These are phyloP conservation scores for Solanum rostratum DNA, from an alignment of 257 asterid genomes.

Conservation along the genomic window DNA sequence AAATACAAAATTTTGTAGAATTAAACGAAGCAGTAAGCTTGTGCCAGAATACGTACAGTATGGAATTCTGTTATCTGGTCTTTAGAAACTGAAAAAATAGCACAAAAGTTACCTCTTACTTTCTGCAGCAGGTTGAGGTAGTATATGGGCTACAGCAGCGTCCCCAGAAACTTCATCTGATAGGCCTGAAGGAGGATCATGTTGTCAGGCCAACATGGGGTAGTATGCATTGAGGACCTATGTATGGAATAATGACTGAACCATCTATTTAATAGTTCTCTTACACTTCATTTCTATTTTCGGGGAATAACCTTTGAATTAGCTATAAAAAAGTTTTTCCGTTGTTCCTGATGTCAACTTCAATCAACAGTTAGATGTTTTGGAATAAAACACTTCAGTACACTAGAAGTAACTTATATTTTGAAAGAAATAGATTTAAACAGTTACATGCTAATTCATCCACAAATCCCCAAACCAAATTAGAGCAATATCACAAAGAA, in stretches of 20 bases:
- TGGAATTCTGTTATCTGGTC: neutral
- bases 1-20: neutral
- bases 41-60: neutral
- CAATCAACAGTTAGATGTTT: neutral
- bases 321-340: neutral
- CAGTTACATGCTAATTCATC: neutral
- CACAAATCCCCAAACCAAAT: neutral
- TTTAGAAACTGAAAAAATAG: neutral
- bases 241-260: neutral
- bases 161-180: constrained; percentile 35
- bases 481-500: neutral
- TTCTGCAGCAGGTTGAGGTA: constrained; percentile 82
- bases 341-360: neutral
- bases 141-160: constrained; percentile 34
- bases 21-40: neutral
- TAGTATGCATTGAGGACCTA: neutral
- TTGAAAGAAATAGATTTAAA: neutral
- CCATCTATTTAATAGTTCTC: neutral
- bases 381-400: neutral
- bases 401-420: neutral
- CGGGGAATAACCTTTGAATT: neutral
- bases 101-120: constrained; percentile 47
- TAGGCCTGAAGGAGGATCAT: constrained; percentile 28
- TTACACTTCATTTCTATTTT: neutral
- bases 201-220: constrained; percentile 1